Evolutionary conservation across 176 grass and related monocot species (phyloP).

Genomic region (Phyllostachys edulis): DNA sequence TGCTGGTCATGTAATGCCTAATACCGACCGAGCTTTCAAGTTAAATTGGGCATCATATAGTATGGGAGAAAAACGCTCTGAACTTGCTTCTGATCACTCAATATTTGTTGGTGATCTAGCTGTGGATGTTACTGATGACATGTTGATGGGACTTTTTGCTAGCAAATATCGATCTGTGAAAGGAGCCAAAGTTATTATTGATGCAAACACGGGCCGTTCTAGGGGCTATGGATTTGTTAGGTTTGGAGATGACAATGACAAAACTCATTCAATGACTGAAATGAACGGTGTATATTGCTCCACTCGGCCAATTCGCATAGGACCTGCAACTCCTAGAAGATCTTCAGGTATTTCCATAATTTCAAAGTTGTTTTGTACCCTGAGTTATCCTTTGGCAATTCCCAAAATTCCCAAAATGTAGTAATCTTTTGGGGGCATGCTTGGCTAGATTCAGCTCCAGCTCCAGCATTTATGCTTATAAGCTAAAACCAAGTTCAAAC

Average conservation of each 20-base stretch:
- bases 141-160: slow-evolving; percentile 58
- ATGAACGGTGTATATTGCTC: slow-evolving; percentile 72
- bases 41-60: slow-evolving; percentile 75
- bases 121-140: slow-evolving; percentile 62
- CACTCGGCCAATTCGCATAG: slow-evolving; percentile 56
- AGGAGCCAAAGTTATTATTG: slow-evolving; percentile 75
- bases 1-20: slow-evolving; percentile 63
- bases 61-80: slow-evolving; percentile 59
- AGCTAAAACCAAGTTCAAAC: background rate
- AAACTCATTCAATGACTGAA: slow-evolving; percentile 57
- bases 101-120: slow-evolving; percentile 77
- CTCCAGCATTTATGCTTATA: background rate
- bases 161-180: slow-evolving; percentile 64
- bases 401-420: background rate
- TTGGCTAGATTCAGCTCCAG: background rate
- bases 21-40: slow-evolving; percentile 63
- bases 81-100: slow-evolving; percentile 62
- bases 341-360: slow-evolving; percentile 44
- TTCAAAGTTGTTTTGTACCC: slow-evolving; percentile 10
- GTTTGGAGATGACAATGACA: slow-evolving; percentile 65
- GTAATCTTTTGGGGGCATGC: background rate
- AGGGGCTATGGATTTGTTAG: slow-evolving; percentile 71
- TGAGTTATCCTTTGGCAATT: background rate
- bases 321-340: slow-evolving; percentile 68
- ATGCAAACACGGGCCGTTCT: slow-evolving; percentile 64